phyloP scores from a whole-genome alignment of 2,329 filamentous ascomycete species.

The Calonectria henricotiae region DNA sequence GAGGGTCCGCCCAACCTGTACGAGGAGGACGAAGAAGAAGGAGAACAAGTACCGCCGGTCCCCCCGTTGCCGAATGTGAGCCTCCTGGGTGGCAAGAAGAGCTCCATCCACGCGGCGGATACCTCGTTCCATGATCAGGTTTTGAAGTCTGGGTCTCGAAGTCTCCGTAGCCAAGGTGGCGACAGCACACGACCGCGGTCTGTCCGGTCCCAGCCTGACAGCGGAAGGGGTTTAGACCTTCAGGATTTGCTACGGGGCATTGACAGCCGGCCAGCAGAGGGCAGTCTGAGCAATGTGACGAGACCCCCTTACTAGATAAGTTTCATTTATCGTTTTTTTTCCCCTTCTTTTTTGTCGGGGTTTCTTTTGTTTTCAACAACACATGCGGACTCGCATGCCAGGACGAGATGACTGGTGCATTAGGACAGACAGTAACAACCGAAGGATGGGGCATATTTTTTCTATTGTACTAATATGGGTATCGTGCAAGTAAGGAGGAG shows the following conservation, averaged over 20 bases:
- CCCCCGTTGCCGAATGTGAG: constrained; percentile 67
- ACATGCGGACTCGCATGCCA: constrained; percentile 11
- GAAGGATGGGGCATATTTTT: neutral
- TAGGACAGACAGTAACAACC: neutral
- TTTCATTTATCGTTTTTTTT: neutral
- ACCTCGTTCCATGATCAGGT: constrained; percentile 59
- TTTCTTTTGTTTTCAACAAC: constrained; percentile 12
- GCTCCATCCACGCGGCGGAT: constrained; percentile 50
- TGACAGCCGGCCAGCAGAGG: constrained; percentile 66
- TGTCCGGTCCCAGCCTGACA: constrained; percentile 55
- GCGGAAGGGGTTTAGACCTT: constrained; percentile 62
- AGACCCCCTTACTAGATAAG: constrained; percentile 66
- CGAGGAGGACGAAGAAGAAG: constrained; percentile 54
- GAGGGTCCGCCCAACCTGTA: constrained; percentile 53
- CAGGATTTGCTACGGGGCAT: constrained; percentile 68
- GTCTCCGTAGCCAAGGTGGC: constrained; percentile 62
- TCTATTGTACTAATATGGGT: constrained; percentile 23
- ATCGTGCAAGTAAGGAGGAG: constrained; percentile 4
- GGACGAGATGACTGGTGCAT: constrained; percentile 3
- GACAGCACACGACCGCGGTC: constrained; percentile 59
- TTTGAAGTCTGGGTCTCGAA: constrained; percentile 57
- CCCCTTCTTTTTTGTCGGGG: neutral
- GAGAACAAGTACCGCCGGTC: constrained; percentile 69
- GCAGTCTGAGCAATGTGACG: constrained; percentile 64
- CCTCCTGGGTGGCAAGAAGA: constrained; percentile 54